Conservation (phyloP, 805 yeast genomes). For the Lipomyces chichibuensis region DNA sequence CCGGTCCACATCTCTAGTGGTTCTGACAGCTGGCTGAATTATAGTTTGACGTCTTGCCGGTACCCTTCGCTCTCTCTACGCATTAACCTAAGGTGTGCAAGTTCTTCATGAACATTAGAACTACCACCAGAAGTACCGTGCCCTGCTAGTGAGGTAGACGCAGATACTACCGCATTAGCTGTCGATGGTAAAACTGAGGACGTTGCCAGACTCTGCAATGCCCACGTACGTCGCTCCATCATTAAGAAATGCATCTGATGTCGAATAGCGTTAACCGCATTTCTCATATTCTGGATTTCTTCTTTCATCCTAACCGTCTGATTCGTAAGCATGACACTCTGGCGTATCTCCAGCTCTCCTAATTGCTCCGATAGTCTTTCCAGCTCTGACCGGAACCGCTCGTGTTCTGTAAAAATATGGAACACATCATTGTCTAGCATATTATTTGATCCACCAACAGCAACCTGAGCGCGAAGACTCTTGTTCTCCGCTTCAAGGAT, state of each 20-base stretch:
- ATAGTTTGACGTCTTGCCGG: slow-evolving; percentile 33
- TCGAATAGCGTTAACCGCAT: slow-evolving; percentile 43
- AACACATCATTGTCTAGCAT: slow-evolving; percentile 35
- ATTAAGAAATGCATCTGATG: slow-evolving; percentile 45
- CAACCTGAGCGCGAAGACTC: slow-evolving; percentile 41
- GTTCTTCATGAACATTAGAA: background rate
- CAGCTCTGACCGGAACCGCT: slow-evolving; percentile 44
- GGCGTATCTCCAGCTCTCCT: slow-evolving; percentile 44
- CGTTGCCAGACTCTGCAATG: slow-evolving; percentile 20
- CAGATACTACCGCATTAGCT: background rate
- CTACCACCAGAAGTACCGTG: background rate
- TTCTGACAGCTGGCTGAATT: background rate
- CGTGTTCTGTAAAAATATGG: slow-evolving; percentile 43
- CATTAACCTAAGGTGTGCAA: background rate
- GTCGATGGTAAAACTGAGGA: background rate
- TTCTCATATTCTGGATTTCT: slow-evolving; percentile 42
- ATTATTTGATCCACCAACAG: slow-evolving; percentile 19
- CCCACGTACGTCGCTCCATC: slow-evolving; percentile 40
- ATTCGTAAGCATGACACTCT: slow-evolving; percentile 42
- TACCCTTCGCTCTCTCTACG: slow-evolving; percentile 22
- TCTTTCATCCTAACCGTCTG: slow-evolving; percentile 44
- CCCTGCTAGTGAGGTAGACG: background rate
- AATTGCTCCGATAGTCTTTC: slow-evolving; percentile 41
- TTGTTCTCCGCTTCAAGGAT: slow-evolving; percentile 44
- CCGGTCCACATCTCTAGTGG: background rate